These are phyloP conservation scores for Aegle marmelos DNA, from an alignment of 345 rosid species.

Conservation along the genomic window DNA sequence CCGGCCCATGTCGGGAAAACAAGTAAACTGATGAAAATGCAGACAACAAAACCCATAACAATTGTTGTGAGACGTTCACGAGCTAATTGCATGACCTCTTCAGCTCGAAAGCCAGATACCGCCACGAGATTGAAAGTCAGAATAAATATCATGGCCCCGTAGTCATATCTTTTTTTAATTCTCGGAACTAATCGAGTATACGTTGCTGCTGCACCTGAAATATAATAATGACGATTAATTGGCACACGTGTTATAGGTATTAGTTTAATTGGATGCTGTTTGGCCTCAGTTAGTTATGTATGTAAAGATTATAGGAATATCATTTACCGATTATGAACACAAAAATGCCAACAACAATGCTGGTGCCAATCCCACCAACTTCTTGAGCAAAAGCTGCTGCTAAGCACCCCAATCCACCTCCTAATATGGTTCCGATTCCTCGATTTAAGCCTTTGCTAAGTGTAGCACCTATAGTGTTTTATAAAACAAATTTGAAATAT, in stretches of 20 bases:
- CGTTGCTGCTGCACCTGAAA: slow-evolving; percentile 65
- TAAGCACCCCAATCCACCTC: slow-evolving; percentile 60
- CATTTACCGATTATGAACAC: slow-evolving; percentile 50
- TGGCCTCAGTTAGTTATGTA: too few species aligned
- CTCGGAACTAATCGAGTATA: slow-evolving; percentile 54
- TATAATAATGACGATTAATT: too few species aligned
- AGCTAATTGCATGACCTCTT: slow-evolving; percentile 47
- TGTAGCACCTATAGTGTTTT: slow-evolving; percentile 50
- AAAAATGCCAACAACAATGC: slow-evolving; percentile 38
- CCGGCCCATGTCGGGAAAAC: slow-evolving; percentile 85
- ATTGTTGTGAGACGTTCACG: slow-evolving; percentile 67
- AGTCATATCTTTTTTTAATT: slow-evolving; percentile 62
- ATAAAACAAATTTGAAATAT: neutral
- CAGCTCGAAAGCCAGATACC: slow-evolving; percentile 63
- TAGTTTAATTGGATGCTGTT: neutral
- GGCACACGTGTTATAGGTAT: neutral
- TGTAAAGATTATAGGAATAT: too few species aligned
- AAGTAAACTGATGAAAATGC: slow-evolving; percentile 54
- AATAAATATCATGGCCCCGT: slow-evolving; percentile 72
- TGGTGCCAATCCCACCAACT: slow-evolving; percentile 42
- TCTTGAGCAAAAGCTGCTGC: slow-evolving; percentile 43
- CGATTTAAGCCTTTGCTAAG: slow-evolving; percentile 70
- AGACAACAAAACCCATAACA: slow-evolving; percentile 58
- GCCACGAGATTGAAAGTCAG: slow-evolving; percentile 77
- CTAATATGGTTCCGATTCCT: slow-evolving; percentile 59